Evolutionary conservation across 1,139 yeast genomes (phyloP).

Genomic region (Blastobotrys persicus): DNA sequence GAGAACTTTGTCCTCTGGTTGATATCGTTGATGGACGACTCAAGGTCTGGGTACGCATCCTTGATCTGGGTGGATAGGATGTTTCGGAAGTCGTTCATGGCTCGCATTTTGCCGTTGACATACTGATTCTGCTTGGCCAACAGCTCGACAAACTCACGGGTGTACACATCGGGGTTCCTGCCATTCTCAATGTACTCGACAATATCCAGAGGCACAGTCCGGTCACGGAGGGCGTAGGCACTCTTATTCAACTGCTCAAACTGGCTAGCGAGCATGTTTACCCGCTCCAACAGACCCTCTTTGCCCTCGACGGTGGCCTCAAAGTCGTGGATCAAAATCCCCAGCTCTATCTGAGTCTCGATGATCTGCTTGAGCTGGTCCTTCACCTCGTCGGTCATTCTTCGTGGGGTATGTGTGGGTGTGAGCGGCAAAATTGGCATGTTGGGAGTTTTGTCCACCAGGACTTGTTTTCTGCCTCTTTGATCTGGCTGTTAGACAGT

Average conservation of each 20-base stretch:
- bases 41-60: conserved; percentile 75
- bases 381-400: conserved; percentile 43
- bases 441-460: conserved; percentile 5
- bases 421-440: background rate
- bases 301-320: conserved; percentile 74
- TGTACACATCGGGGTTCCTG: conserved; percentile 92
- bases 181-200: conserved; percentile 80
- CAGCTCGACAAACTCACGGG: conserved; percentile 93
- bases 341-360: conserved; percentile 85
- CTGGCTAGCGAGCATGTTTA: conserved; percentile 25
- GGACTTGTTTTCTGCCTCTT: too few species aligned
- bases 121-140: conserved; percentile 85
- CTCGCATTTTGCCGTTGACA: conserved; percentile 68
- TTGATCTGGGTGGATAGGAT: conserved; percentile 65
- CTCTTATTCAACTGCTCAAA: conserved; percentile 20
- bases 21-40: conserved; percentile 51
- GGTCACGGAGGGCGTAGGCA: conserved; percentile 21
- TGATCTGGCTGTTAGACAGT: too few species aligned
- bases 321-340: conserved; percentile 88
- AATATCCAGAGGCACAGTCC: conserved; percentile 34
- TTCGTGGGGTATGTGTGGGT: background rate
- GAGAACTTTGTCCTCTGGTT: conserved; percentile 23
- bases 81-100: conserved; percentile 47
- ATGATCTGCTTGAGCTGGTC: conserved; percentile 66
- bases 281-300: conserved; percentile 48